Conservation (phyloP, 148 eudicot genomes). For the Pharnaceum exiguum region DNA sequence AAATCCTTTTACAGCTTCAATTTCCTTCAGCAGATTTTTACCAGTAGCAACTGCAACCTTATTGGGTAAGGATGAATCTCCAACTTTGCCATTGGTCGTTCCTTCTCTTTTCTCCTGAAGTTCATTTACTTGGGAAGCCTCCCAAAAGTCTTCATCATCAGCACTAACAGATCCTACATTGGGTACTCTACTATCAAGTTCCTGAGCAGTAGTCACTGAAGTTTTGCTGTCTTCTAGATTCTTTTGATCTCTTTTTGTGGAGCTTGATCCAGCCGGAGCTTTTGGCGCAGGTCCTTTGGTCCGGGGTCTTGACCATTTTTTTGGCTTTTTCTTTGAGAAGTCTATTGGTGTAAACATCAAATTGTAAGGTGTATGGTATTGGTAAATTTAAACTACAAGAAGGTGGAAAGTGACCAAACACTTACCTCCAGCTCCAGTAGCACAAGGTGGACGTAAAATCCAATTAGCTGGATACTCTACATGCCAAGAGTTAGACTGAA, state of each 20-base stretch:
- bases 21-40: conserved; percentile 23
- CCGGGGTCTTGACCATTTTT: conserved; percentile 44
- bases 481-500: conserved; percentile 54
- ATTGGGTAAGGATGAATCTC: conserved; percentile 6
- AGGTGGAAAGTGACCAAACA: conserved; percentile 10
- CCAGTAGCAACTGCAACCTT: conserved; percentile 9
- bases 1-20: conserved; percentile 24
- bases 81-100: conserved; percentile 26
- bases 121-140: conserved; percentile 19
- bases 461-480: conserved; percentile 29
- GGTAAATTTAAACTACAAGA: not conserved
- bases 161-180: conserved; percentile 27
- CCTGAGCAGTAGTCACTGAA: conserved; percentile 21
- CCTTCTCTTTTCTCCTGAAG: conserved; percentile 29
- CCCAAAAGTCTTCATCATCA: conserved; percentile 19
- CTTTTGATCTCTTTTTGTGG: conserved; percentile 39
- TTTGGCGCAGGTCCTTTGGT: conserved; percentile 51
- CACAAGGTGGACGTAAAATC: conserved; percentile 39
- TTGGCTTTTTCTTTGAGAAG: conserved; percentile 52
- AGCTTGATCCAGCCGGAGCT: conserved; percentile 40
- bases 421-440: conserved; percentile 83
- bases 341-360: conserved; percentile 31
- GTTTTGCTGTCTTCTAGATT: conserved; percentile 32
- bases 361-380: not conserved
- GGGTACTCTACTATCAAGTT: conserved; percentile 22